Evolutionary conservation across 2,329 filamentous ascomycete genomes (phyloP), one percentile per base, ranked within the genome.

Genomic region (Cladosporium sphaerospermum): DNA sequence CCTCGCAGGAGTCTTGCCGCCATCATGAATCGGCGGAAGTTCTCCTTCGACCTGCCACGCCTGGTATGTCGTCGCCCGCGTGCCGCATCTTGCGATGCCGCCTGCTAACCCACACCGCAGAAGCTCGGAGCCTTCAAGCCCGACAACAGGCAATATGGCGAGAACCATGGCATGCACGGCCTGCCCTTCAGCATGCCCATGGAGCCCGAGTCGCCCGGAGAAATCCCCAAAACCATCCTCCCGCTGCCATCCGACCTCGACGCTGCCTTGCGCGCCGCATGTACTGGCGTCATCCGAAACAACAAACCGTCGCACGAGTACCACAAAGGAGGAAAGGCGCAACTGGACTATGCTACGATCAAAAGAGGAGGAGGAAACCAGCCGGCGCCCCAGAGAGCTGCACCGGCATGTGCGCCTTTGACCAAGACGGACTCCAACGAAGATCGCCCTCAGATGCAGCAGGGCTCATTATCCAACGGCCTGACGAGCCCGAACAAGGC

Each of bases 181-280:
- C 36, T 39, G 11, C 36, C 36, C 36, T 39, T 14, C 36, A 13
- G 13, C 36, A 39, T 39, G 32, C 48, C 53, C 41, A 53, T 48
- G 66, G 58, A 59, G 54, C 53, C 61, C 50, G 64, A 66, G 11
- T 66, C 72, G 50, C 68, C 68, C 19, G 62, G 68, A 34, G 70
- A 72, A 50, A 68, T 73, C 40, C 71, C 70, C n/a, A 63, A 65
- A 55, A 74, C 74, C 56, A 68, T 69, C 52, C 72, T 71, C 52
- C 67, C 69, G 19, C 69, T 78, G 52, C 65, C 72, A 13, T 58
- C 65, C 19, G 63, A 69, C 34, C 66, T 71, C 43, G 74, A 77
- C 54, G 65, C 66, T 28, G 72, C 77, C 56, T 63, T 78, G 47
- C 73, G 73, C 55, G 59, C 65, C 42, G 73, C 74, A 52, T 78